Percentiles rank a stretch among this genome's conserved stretches.
Conservation (phyloP, 2,329 filamentous ascomycete species). For the Penicillium capsulatum region DNA sequence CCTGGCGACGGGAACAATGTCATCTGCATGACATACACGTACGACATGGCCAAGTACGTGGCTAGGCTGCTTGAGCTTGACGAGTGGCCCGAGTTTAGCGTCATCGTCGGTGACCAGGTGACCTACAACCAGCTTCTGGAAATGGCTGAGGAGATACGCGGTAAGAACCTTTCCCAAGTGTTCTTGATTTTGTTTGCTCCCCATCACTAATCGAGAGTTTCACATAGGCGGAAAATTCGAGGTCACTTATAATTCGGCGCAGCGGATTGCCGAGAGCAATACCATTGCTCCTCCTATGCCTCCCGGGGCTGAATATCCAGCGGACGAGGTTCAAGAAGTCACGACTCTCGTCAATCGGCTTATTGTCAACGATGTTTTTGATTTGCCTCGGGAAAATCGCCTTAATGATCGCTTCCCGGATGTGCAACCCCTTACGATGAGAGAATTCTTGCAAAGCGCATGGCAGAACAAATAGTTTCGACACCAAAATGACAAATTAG, state of each 20-base stretch:
- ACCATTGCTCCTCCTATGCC: constrained; percentile 33
- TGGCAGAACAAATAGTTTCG: constrained; percentile 12
- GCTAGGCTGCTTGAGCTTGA: constrained; percentile 40
- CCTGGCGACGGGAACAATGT: constrained; percentile 47
- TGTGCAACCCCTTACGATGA: constrained; percentile 22
- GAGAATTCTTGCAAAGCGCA: constrained; percentile 20
- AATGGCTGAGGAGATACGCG: constrained; percentile 42
- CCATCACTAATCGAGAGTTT: not conserved
- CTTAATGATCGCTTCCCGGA: constrained; percentile 23
- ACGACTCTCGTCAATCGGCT: constrained; percentile 29
- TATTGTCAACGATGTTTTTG: constrained; percentile 27
- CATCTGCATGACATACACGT: constrained; percentile 48
- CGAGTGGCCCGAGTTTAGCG: constrained; percentile 43
- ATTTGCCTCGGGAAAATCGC: constrained; percentile 23
- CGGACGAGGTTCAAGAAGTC: constrained; percentile 24
- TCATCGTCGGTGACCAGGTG: constrained; percentile 39
- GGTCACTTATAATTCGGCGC: constrained; percentile 31
- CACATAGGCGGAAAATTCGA: constrained; percentile 32
- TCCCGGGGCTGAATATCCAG: constrained; percentile 11
- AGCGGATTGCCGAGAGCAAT: constrained; percentile 33
- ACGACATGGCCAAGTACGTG: constrained; percentile 49
- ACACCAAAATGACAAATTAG: not conserved
- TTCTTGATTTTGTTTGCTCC: not conserved
- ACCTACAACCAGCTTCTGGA: constrained; percentile 46
- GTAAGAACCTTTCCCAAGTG: constrained; percentile 27